Base-by-base conservation (phyloP, 768 basidiomycete species). In the Naganishia vaughanmartiniae region DNA sequence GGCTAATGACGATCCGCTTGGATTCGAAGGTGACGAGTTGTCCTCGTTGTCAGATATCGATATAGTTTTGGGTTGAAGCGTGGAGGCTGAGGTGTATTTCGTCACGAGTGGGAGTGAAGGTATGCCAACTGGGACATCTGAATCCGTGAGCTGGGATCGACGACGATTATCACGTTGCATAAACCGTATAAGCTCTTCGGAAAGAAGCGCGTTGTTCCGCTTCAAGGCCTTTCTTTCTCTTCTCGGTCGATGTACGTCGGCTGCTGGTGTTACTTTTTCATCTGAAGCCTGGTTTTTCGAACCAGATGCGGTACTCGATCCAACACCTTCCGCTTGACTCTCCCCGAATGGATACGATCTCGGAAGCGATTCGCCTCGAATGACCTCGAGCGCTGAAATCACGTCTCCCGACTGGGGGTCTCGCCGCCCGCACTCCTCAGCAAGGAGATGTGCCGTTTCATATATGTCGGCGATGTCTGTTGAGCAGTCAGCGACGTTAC, bases 381-480 rank as follows among this genome's bases (percentile, higher is more conserved):
- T 15, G 26, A 46, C 36, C 24, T 63, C 60, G 39, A 63, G 60
- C 9, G 60, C 60, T 26, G 60, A 63, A 26, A 63, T 24, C 14
- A 63, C 39, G 28, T 63, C 60, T 45, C 60, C 60, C 12, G 60
- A 4, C 19, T 63, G 60, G 28, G 60, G 39, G 14, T 46, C 60
- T 11, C 60, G 39, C 6, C 60, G 39, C 21, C 60, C 60, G 19
- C 60, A 63, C 15, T 63, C 34, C 42, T 63, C 60, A 11, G 60
- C 60, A 36, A 63, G 60, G 24, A 63, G 60, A 12, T 36, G 36
- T 10, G 60, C 60, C 21, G 60, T 63, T 30, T 42, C 60, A 26
- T 45, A 63, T 63, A 63, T 45, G 42, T 63, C 46, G 21, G 60
- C 60, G 30, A 63, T 63, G 60, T 63, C 60, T 63, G n/a, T 15